These are phyloP conservation scores for Pontederia paniculata DNA, from an alignment of 176 grass and related monocot genomes.

Conservation along the genomic window DNA sequence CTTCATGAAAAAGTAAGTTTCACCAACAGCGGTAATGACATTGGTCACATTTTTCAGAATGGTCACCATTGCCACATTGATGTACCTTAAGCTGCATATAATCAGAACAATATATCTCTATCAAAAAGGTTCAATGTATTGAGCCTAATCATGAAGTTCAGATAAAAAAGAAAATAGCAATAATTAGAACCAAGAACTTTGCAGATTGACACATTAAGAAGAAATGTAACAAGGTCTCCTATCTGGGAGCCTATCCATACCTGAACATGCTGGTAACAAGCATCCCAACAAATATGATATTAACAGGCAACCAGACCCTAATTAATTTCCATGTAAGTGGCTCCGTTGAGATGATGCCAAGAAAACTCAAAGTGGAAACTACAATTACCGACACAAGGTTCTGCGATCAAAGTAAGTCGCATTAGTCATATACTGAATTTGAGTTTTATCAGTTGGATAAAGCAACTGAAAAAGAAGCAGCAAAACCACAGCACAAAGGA, in stretches of 20 bases:
- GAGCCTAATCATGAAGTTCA: too few relatives aligned
- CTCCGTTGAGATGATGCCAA: conserved; percentile 52
- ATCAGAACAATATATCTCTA: neutral
- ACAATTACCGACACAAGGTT: conserved; percentile 73
- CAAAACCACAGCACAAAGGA: neutral
- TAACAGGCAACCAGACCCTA: conserved; percentile 87
- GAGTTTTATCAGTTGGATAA: neutral
- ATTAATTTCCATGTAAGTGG: conserved; percentile 78
- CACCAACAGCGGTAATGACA: conserved; percentile 86
- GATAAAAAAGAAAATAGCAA: neutral
- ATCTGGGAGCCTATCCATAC: conserved; percentile 28
- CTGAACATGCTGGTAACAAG: conserved; percentile 97
- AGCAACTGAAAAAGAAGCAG: neutral
- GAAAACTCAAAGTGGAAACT: conserved; percentile 52
- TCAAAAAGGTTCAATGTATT: too few relatives aligned
- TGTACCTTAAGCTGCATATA: conserved; percentile 79
- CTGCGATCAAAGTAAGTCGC: conserved; percentile 35
- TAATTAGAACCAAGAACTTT: too few relatives aligned
- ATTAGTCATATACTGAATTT: neutral
- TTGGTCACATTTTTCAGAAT: conserved; percentile 93
- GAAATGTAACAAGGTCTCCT: neutral
- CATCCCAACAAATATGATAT: conserved; percentile 94
- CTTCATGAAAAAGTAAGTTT: conserved; percentile 84
- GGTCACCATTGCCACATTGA: conserved; percentile 95
- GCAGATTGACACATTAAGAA: neutral